Conservation (phyloP, 768 basidiomycete species). For the Leccinum boreale region DNA sequence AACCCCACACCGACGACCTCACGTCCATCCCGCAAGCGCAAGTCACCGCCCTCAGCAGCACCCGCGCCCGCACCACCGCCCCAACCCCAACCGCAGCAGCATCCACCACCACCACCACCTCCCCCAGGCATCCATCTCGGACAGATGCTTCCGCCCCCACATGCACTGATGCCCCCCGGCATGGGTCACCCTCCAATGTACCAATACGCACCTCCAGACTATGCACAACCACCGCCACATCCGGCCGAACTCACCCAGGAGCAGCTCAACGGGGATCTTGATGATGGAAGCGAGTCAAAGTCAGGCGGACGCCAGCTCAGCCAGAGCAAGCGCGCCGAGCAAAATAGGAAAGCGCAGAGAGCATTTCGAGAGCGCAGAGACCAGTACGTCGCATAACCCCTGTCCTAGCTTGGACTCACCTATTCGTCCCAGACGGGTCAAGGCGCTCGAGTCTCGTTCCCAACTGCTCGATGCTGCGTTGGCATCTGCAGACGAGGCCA, state of each 20-base stretch:
- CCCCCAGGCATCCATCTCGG: constrained; percentile 40
- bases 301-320: constrained; percentile 56
- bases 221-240: constrained; percentile 22
- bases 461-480: constrained; percentile 83
- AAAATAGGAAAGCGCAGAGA: constrained; percentile 92
- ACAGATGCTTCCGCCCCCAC: constrained; percentile 53
- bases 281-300: constrained; percentile 6
- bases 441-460: constrained; percentile 81
- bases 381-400: constrained; percentile 49
- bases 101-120: constrained; percentile 34
- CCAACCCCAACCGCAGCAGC: constrained; percentile 22
- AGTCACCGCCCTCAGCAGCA: constrained; percentile 51
- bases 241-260: constrained; percentile 28
- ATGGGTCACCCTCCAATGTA: constrained; percentile 32
- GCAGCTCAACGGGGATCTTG: constrained; percentile 18
- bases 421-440: constrained; percentile 62
- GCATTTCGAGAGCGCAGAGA: constrained; percentile 90
- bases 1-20: constrained; percentile 12
- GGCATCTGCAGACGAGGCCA: constrained; percentile 83
- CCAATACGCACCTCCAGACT: constrained; percentile 35
- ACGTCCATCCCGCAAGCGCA: constrained; percentile 57
- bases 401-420: constrained; percentile 10
- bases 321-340: constrained; percentile 85
- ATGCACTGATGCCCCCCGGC: constrained; percentile 46
- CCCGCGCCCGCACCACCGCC: constrained; percentile 7